Evolutionary conservation across 495 filamentous ascomycete genomes (phyloP).

Genomic region (Parmelia sp.): DNA sequence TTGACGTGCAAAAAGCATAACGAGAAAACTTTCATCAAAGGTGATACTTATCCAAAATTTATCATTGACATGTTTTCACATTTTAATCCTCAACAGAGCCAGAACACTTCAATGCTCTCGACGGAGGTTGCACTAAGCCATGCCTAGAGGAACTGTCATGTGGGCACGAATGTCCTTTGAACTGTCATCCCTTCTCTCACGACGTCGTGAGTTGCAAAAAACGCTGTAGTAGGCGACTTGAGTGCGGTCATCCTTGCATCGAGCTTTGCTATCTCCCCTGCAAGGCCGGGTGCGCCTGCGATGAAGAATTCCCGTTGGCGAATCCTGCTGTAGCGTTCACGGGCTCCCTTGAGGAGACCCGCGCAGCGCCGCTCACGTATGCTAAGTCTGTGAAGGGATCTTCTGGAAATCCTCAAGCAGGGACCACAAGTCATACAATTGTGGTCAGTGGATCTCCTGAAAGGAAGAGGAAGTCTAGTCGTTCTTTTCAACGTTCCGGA

Average conservation of each 20-base stretch:
- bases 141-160: conserved; percentile 37
- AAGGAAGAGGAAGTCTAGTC: background rate
- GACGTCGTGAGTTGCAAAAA: conserved; percentile 29
- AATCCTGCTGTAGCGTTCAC: too few species aligned
- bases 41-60: conserved; percentile 16
- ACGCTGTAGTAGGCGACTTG: conserved; percentile 28
- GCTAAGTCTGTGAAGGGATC: background rate
- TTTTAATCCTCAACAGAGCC: conserved; percentile 8
- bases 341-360: too few species aligned
- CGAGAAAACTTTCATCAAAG: conserved; percentile 30
- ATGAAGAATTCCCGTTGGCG: background rate
- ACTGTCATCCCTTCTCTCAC: conserved; percentile 39
- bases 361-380: too few species aligned
- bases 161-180: conserved; percentile 36
- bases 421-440: background rate
- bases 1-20: conserved; percentile 40
- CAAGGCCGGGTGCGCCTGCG: conserved; percentile 16
- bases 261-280: conserved; percentile 19
- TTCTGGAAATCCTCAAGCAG: background rate
- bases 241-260: conserved; percentile 31
- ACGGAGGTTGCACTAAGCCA: conserved; percentile 40
- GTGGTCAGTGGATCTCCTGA: background rate
- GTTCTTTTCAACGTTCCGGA: background rate
- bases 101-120: conserved; percentile 25
- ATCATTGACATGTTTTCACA: background rate